phyloP scores from a whole-genome alignment of 768 basidiomycete species.

The Suillus hirtellus region DNA sequence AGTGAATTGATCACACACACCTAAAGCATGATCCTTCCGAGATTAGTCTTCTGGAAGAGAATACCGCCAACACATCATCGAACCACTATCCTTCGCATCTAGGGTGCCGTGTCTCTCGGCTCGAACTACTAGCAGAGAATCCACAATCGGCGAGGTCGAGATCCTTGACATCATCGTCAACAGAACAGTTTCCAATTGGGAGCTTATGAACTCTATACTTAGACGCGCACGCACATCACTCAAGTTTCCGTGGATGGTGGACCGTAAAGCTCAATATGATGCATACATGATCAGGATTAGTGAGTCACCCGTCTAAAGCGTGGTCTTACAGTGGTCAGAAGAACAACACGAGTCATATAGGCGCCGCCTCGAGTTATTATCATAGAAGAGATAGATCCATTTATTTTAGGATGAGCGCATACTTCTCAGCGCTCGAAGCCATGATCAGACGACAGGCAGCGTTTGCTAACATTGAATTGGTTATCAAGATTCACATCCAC shows the following conservation, averaged over 20 bases:
- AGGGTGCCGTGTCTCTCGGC: background rate
- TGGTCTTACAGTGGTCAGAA: background rate
- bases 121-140: background rate
- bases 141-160: background rate
- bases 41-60: background rate
- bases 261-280: background rate
- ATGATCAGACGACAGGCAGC: background rate
- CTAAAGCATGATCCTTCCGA: background rate
- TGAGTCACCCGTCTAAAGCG: background rate
- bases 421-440: background rate
- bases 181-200: background rate
- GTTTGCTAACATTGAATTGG: background rate
- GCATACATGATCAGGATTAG: background rate
- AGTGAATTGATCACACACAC: background rate
- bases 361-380: constrained; percentile 1
- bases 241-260: background rate
- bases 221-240: background rate
- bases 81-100: background rate
- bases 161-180: background rate
- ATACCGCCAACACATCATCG: background rate
- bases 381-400: background rate
- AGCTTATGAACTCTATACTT: background rate
- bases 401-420: background rate
- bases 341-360: background rate
- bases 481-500: background rate